A percentile compares a stretch with the other conserved stretches of the same genome.
phyloP scores from a whole-genome alignment of 208 protist species.

The Sergeia podlipaevii region DNA sequence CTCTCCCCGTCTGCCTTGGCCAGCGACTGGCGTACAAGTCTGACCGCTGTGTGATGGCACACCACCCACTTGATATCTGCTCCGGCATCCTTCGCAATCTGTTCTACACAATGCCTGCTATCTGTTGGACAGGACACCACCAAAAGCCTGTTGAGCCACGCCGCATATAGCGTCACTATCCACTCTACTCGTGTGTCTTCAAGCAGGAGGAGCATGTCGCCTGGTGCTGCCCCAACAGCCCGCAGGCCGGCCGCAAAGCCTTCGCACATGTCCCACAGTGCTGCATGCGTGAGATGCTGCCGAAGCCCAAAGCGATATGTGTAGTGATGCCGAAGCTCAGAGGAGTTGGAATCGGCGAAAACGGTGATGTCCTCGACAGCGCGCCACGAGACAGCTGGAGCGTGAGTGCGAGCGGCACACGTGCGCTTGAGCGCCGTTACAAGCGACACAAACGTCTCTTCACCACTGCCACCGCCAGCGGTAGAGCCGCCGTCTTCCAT shows the following conservation, averaged over 20 bases:
- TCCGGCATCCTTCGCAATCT: slow-evolving; percentile 19
- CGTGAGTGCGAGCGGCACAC: neutral
- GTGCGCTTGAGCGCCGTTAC: too few species aligned
- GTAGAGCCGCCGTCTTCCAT: too few species aligned
- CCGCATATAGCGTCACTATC: slow-evolving; percentile 62
- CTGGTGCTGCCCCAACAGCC: slow-evolving; percentile 34
- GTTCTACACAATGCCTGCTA: slow-evolving; percentile 17
- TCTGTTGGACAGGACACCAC: slow-evolving; percentile 31
- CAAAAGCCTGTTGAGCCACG: slow-evolving; percentile 44
- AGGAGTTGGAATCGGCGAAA: neutral
- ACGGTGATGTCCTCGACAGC: slow-evolving; percentile 9
- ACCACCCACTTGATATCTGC: slow-evolving; percentile 39
- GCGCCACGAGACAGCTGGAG: slow-evolving; percentile 10
- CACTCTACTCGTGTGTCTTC: slow-evolving; percentile 77
- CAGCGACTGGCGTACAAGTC: slow-evolving; percentile 5
- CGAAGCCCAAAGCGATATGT: slow-evolving; percentile 37
- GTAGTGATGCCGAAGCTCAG: slow-evolving; percentile 17
- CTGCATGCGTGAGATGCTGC: slow-evolving; percentile 42
- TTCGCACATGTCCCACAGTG: slow-evolving; percentile 45
- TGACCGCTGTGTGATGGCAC: slow-evolving; percentile 36
- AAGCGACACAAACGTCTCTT: too few species aligned
- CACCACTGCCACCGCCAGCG: too few species aligned
- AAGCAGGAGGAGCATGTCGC: slow-evolving; percentile 40
- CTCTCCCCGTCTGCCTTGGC: slow-evolving; percentile 1
- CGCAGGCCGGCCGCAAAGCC: slow-evolving; percentile 51